Percentiles rank a stretch among this genome's conserved stretches.
These are phyloP conservation scores for Thalassiosira ordinaria DNA, from an alignment of 352 stramenopile species.

Conservation along the genomic window DNA sequence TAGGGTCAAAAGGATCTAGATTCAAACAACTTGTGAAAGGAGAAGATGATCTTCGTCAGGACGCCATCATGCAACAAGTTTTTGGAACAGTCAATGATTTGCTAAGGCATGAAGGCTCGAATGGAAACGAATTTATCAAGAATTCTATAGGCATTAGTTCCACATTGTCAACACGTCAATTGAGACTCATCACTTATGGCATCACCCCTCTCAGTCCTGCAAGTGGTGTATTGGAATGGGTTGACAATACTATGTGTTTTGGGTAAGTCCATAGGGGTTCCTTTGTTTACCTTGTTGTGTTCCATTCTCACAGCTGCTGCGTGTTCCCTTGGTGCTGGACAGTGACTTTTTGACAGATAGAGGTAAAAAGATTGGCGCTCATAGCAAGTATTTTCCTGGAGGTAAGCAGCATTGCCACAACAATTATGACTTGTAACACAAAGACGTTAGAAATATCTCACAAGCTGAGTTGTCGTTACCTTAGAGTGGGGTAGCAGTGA, in stretches of 20 bases:
- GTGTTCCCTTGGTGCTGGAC: no score
- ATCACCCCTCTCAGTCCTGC: constrained; percentile 91
- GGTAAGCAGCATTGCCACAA: constrained; percentile 19
- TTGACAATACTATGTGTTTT: constrained; percentile 95
- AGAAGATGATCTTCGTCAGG: constrained; percentile 89
- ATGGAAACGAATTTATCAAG: constrained; percentile 29
- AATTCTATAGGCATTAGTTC: constrained; percentile 26
- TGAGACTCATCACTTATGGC: constrained; percentile 95
- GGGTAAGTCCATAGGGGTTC: no score
- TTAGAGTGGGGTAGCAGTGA: constrained; percentile 92
- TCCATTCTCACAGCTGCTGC: no score
- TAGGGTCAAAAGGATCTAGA: constrained; percentile 90
- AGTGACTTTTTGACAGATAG: constrained; percentile 83
- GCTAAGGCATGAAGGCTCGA: constrained; percentile 53
- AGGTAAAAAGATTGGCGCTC: constrained; percentile 78
- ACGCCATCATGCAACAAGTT: constrained; percentile 90
- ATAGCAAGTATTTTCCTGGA: constrained; percentile 93
- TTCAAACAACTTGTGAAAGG: constrained; percentile 97
- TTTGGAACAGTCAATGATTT: constrained; percentile 84
- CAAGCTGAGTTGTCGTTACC: no score
- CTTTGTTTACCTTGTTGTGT: no score
- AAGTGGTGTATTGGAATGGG: constrained; percentile 97
- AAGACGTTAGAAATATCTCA: no score
- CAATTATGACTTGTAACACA: no score
- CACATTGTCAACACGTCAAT: constrained; percentile 29